Conservation (phyloP, 805 yeast genomes). For the Teunomyces lycoperdinae region DNA sequence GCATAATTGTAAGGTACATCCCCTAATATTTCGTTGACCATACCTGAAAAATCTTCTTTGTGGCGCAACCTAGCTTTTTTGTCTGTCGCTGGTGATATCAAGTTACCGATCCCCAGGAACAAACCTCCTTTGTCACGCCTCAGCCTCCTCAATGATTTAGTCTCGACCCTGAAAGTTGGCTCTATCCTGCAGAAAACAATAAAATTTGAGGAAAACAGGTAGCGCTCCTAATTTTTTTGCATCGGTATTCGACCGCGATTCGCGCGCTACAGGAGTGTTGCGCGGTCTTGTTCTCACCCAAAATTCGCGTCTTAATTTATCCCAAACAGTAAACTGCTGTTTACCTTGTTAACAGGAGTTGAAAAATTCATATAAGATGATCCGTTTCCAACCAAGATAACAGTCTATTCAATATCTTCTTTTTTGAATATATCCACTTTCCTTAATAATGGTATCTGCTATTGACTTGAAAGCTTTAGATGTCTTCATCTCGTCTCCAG, state of each 20-base stretch:
- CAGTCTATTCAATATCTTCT: neutral
- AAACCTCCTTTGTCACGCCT: neutral
- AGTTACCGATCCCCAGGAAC: neutral
- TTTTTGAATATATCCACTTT: neutral
- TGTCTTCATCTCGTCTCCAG: conserved; percentile 60
- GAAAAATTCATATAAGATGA: conserved; percentile 1
- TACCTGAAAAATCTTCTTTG: neutral
- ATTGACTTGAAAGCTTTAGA: conserved; percentile 52
- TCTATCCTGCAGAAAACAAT: neutral
- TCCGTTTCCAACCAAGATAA: neutral
- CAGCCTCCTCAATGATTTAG: neutral
- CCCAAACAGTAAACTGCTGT: conserved; percentile 5
- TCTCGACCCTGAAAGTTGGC: conserved; percentile 3
- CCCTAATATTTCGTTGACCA: neutral
- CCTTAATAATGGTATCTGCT: conserved; percentile 16
- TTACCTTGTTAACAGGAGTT: conserved; percentile 4
- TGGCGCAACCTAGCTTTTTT: neutral
- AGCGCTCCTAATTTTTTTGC: neutral
- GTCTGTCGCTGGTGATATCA: neutral
- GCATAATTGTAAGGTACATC: neutral
- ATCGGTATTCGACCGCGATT: neutral
- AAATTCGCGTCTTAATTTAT: conserved; percentile 1
- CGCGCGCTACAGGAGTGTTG: conserved; percentile 3
- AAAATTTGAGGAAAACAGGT: neutral
- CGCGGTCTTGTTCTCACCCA: conserved; percentile 4